Evolutionary conservation across 805 yeast genomes (phyloP), one percentile per base, ranked within the genome.

Genomic region (Yarrowia alimentaria): DNA sequence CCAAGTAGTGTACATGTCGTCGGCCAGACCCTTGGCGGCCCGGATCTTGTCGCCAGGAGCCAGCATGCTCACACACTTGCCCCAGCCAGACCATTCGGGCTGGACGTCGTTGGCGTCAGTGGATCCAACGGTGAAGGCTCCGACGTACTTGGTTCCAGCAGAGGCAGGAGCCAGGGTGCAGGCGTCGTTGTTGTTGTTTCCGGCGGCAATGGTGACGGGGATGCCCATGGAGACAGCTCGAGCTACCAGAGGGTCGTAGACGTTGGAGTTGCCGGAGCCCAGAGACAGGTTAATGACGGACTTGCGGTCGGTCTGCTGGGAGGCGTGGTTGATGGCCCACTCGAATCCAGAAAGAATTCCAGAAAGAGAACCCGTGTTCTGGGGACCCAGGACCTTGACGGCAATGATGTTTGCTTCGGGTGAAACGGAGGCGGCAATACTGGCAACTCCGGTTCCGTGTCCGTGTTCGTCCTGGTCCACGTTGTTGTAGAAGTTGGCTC

Each of bases 401-500:
- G 22, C 28, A 14, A n/a, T n/a, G 16, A 42, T 42, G 3, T 22
- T 28, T 5, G 49, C 28, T 19, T 29, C 26, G 10, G 16, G n/a
- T 13, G 49, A 28, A 8, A 86, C 93, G 1, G 95, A 85, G 0
- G 89, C 95, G 48, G 87, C 75, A 17, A 86, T 68, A 3, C 96
- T 95, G 0, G 96, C 94, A 71, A 94, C 87, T 63, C 89, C 96
- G 38, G 96, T 87, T 64, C 97, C 97, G 68, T 89, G 97, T 48
- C 96, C 97, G 61, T 85, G 84, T 45, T 88, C 91, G 64, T 89
- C 96, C 58, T 81, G 86, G 6, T 25, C 32, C 49, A 74, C 75
- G 59, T 80, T 87, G 61, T 81, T 83, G 45, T 67, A 59, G 58
- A 94, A 34, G 28, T 34, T 34, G 11, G 40, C 40, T n/a, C 40